Base-by-base conservation (phyloP, 768 basidiomycete species). In the Tulasnella sp. region DNA sequence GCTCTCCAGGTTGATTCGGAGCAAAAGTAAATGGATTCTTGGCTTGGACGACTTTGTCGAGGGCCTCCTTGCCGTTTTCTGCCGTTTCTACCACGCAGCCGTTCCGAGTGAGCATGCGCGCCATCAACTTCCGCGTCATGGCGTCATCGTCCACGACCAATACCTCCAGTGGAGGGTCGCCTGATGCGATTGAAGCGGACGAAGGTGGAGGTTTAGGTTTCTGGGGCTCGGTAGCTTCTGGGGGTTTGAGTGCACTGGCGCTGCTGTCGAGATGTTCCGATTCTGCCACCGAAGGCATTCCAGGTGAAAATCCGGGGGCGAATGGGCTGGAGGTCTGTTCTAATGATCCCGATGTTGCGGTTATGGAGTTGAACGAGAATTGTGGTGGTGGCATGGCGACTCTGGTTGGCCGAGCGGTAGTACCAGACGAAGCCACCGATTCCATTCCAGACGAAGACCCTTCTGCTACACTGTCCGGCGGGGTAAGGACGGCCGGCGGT, bases 111-210 rank as follows among this genome's bases (percentile, higher is more conserved):
- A 96, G 87, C 85, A 95, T 90, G 34, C 94, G 89, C 81, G 88
- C 89, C 95, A 96, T 96, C 81, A 96, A 87, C 76, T 89, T 91
- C 76, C 95, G 90, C 76, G 96, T 96, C 78, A 96, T 85, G 16
- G 89, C 86, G 85, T 97, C 96, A 83, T 96, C 94, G 83, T 96
- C 95, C 0, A 96, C 95, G 3, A 96, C 93, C 28, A 95, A 88
- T 72, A 94, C 93, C 20, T 88, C 88, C 82, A 95, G 84, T 37
- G 54, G 72, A 11, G 88, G 89, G 7, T 88, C 85, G 6, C 69
- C 37, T 0, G 76, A 58, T 37, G 31, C 76, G 48, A 80, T 50
- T 11, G 81, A 77, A 18, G 73, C 34, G 64, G 44, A 58, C 54
- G 48, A 20, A 50, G 75, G 81, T 80, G 60, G 80, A 69, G 72